phyloP scores from a whole-genome alignment of 2,329 filamentous ascomycete genomes.

The Colletotrichum abscissum region DNA sequence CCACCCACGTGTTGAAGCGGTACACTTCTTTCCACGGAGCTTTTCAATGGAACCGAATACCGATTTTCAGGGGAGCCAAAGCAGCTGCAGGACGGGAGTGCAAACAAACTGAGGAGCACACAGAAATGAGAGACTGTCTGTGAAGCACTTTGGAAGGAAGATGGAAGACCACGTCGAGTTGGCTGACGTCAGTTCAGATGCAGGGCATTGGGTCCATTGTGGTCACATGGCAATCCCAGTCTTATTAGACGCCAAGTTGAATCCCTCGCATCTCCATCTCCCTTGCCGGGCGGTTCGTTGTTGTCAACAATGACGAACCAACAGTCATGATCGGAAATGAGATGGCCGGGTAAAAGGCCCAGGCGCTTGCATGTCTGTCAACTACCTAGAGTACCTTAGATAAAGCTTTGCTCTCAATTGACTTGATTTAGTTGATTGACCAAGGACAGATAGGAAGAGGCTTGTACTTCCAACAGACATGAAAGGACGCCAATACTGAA shows the following conservation, averaged over 20 bases:
- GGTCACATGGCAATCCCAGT: conserved; percentile 3
- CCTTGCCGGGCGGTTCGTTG: background rate
- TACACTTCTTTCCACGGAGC: background rate
- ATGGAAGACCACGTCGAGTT: background rate
- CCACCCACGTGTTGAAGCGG: conserved; percentile 6
- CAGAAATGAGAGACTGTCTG: background rate
- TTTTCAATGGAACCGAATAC: background rate
- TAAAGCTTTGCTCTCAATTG: background rate
- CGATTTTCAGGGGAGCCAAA: background rate
- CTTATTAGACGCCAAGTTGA: background rate
- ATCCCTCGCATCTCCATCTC: background rate
- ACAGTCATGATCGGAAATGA: background rate
- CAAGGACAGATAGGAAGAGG: background rate
- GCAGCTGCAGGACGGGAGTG: background rate
- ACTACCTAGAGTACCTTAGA: background rate
- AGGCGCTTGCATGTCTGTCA: background rate
- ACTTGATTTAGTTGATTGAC: background rate
- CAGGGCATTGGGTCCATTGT: background rate
- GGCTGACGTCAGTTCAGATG: conserved; percentile 27
- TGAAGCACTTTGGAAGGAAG: background rate
- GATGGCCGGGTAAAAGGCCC: background rate
- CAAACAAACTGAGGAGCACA: background rate
- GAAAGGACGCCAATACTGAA: background rate
- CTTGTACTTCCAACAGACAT: background rate
- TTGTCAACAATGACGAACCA: background rate